Percentiles rank a stretch among this genome's conserved stretches.
These are phyloP conservation scores for Lactarius tabidus DNA, from an alignment of 768 basidiomycete species.

Conservation along the genomic window DNA sequence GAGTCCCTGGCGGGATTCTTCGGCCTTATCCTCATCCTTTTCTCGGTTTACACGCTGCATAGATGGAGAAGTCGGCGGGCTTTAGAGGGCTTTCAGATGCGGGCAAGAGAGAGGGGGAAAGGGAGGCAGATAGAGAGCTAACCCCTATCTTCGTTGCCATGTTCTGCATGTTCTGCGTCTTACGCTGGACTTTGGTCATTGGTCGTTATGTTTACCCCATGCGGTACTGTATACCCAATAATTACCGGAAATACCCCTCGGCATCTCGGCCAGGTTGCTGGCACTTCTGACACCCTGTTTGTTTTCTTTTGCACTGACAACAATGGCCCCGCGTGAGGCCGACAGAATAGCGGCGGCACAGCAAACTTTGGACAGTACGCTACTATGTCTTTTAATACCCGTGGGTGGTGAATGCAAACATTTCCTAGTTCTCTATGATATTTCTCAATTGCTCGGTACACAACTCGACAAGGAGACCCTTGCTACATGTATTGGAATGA, in stretches of 20 bases:
- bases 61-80: slow-evolving; percentile 13
- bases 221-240: background rate
- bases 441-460: slow-evolving; percentile 85
- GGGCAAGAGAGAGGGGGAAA: background rate
- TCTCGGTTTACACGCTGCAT: slow-evolving; percentile 5
- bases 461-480: slow-evolving; percentile 86
- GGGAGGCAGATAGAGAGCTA: background rate
- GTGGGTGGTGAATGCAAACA: background rate
- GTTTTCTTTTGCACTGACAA: background rate
- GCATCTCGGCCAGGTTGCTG: background rate
- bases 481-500: slow-evolving; percentile 89
- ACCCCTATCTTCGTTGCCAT: background rate
- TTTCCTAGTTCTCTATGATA: slow-evolving; percentile 69
- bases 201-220: background rate
- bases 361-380: slow-evolving; percentile 38
- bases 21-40: slow-evolving; percentile 22
- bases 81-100: slow-evolving; percentile 17
- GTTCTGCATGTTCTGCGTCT: no score
- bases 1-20: slow-evolving; percentile 27
- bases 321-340: slow-evolving; percentile 14
- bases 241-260: background rate
- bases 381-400: background rate
- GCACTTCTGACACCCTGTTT: background rate
- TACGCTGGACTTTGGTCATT: background rate
- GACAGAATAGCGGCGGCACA: slow-evolving; percentile 31